Evolutionary conservation across 371 early-diverging fungal genomes (phyloP).

Genomic region (Syncephalastrum monosporum): DNA sequence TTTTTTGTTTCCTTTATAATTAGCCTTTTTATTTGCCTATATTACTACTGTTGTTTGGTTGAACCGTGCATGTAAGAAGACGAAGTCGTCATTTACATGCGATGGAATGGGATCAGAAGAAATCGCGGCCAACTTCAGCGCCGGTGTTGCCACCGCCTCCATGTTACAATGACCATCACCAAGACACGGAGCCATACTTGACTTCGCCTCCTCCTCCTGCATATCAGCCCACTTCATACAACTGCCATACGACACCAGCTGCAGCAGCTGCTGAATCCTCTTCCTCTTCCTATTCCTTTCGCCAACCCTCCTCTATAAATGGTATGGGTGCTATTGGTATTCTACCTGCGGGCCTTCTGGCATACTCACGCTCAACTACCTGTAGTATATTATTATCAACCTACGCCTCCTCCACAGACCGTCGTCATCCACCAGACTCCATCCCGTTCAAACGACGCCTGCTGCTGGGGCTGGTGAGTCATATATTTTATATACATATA

Average conservation of each 20-base stretch:
- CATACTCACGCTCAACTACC: conserved; percentile 8
- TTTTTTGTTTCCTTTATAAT: too few relatives aligned
- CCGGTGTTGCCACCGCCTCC: conserved; percentile 13
- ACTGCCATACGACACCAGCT: conserved; percentile 5
- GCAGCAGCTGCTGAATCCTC: neutral
- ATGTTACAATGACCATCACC: conserved; percentile 5
- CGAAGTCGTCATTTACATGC: too few relatives aligned
- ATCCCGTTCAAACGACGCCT: conserved; percentile 38
- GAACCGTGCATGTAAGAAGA: too few relatives aligned
- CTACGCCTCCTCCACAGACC: conserved; percentile 42
- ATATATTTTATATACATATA: neutral
- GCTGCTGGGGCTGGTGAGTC: conserved; percentile 48
- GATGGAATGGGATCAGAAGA: neutral
- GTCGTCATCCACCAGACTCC: conserved; percentile 39
- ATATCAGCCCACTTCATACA: conserved; percentile 12
- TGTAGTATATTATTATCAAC: conserved; percentile 29
- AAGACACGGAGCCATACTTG: neutral
- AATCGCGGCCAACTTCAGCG: conserved; percentile 11
- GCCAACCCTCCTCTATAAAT: neutral
- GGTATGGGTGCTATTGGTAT: too few relatives aligned
- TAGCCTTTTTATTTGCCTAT: too few relatives aligned
- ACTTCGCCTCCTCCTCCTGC: conserved; percentile 20
- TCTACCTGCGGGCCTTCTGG: too few relatives aligned
- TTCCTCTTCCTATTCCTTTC: conserved; percentile 9
- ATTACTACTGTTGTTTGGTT: too few relatives aligned